A percentile compares a stretch with the other conserved stretches of the same genome.
Evolutionary conservation across 2,329 filamentous ascomycete genomes (phyloP).

Genomic region (Fusarium redolens): DNA sequence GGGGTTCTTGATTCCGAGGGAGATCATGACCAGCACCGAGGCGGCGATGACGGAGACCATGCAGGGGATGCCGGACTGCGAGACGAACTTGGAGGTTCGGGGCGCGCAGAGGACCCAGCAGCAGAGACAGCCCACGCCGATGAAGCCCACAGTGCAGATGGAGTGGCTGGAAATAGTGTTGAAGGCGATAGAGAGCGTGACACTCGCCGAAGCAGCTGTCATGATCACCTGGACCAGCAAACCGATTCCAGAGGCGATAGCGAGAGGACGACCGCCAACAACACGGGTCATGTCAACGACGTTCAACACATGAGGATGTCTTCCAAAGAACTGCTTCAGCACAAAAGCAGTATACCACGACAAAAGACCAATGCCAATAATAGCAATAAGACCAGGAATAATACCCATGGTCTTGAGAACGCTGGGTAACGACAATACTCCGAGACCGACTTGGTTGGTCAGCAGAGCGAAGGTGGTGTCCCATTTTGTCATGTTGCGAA

Average conservation of each 20-base stretch:
- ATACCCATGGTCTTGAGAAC: constrained; percentile 76
- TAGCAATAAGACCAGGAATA: constrained; percentile 75
- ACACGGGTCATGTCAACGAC: constrained; percentile 75
- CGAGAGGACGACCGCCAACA: constrained; percentile 52
- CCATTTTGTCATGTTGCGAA: constrained; percentile 50
- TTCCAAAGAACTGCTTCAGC: constrained; percentile 74
- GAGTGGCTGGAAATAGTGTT: constrained; percentile 73
- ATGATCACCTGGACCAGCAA: constrained; percentile 79
- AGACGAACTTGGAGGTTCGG: constrained; percentile 67
- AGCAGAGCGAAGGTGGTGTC: constrained; percentile 49
- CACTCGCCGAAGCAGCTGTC: constrained; percentile 74
- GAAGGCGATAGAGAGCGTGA: constrained; percentile 74
- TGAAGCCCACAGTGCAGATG: constrained; percentile 74
- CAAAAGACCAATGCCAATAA: constrained; percentile 71
- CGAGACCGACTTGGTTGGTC: constrained; percentile 52
- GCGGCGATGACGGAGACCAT: constrained; percentile 51
- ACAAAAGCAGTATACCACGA: constrained; percentile 68
- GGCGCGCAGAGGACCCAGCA: constrained; percentile 74
- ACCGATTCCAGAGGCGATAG: constrained; percentile 61
- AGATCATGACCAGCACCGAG: constrained; percentile 53
- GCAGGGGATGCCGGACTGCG: constrained; percentile 48
- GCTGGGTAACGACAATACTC: constrained; percentile 76
- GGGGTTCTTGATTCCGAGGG: constrained; percentile 48
- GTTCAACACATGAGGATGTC: constrained; percentile 75
- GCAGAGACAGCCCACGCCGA: constrained; percentile 69